These are phyloP conservation scores for Penicillium aurantiogriseum DNA, from an alignment of 2,329 filamentous ascomycete genomes.

Conservation along the genomic window DNA sequence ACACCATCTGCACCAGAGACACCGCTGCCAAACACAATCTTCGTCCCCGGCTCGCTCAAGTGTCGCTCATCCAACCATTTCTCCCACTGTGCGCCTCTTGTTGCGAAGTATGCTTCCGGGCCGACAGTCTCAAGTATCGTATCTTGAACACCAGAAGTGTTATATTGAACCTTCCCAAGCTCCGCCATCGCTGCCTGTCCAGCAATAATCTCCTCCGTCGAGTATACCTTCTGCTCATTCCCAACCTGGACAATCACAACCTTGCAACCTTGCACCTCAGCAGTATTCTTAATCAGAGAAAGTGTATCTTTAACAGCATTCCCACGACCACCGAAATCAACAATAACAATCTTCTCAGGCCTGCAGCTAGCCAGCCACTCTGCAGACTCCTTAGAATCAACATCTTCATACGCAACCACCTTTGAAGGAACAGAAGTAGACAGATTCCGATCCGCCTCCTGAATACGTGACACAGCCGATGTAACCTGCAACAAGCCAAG, in stretches of 20 bases:
- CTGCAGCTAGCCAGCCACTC: slow-evolving; percentile 11
- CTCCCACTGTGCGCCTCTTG: slow-evolving; percentile 1
- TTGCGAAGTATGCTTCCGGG: slow-evolving; percentile 2
- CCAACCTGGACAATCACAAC: slow-evolving; percentile 17
- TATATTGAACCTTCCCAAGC: slow-evolving; percentile 12
- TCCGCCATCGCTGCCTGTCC: not conserved
- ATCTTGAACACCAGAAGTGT: slow-evolving; percentile 16
- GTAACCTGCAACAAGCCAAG: slow-evolving; percentile 31
- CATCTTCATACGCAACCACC: slow-evolving; percentile 9
- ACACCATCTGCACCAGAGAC: slow-evolving; percentile 14
- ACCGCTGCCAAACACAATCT: slow-evolving; percentile 15
- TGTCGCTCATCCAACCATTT: slow-evolving; percentile 12
- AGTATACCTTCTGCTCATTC: slow-evolving; percentile 17
- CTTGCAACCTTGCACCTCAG: not conserved
- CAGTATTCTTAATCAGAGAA: not conserved
- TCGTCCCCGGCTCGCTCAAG: slow-evolving; percentile 8
- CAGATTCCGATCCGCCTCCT: slow-evolving; percentile 5
- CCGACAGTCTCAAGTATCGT: not conserved
- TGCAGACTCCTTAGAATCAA: not conserved
- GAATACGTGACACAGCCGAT: slow-evolving; percentile 14
- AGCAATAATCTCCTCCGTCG: slow-evolving; percentile 3
- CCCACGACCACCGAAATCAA: slow-evolving; percentile 19
- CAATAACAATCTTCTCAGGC: slow-evolving; percentile 15
- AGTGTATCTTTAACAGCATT: slow-evolving; percentile 5
- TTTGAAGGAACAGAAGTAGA: slow-evolving; percentile 5